Percentiles rank a stretch among this genome's conserved stretches.
Conservation (phyloP, 257 asterid genomes). For the Cruciata laevipes region DNA sequence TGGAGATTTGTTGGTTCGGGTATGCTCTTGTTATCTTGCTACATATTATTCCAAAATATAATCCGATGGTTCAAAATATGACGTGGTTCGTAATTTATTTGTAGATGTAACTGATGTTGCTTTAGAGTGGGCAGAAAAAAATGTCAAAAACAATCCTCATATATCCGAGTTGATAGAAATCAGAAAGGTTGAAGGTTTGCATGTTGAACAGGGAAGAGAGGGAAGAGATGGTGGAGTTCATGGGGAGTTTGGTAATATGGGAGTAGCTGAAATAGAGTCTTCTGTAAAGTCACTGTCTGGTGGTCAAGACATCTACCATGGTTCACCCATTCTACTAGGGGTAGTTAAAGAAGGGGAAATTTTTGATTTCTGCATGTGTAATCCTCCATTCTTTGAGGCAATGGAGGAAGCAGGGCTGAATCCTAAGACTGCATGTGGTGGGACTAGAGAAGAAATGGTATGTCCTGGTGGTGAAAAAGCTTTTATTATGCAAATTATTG, state of each 20-base stretch:
- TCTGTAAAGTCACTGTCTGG: slow-evolving; percentile 17
- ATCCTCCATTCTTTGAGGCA: slow-evolving; percentile 89
- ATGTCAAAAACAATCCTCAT: slow-evolving; percentile 67
- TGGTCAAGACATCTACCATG: slow-evolving; percentile 24
- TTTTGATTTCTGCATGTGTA: slow-evolving; percentile 94
- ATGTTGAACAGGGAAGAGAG: slow-evolving; percentile 15
- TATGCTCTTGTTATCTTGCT: not conserved
- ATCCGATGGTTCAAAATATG: not conserved
- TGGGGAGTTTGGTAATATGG: slow-evolving; percentile 10
- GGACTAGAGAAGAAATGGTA: slow-evolving; percentile 85
- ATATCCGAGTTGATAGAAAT: slow-evolving; percentile 65
- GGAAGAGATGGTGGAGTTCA: slow-evolving; percentile 18
- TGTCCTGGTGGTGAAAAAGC: slow-evolving; percentile 84
- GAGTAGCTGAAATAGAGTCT: slow-evolving; percentile 18
- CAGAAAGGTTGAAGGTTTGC: slow-evolving; percentile 46
- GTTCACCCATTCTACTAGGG: slow-evolving; percentile 57
- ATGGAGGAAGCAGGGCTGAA: slow-evolving; percentile 88
- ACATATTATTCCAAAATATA: not conserved
- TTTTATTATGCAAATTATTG: slow-evolving; percentile 67
- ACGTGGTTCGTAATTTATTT: slow-evolving; percentile 2
- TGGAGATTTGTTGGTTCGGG: slow-evolving; percentile 96
- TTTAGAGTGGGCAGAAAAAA: slow-evolving; percentile 76
- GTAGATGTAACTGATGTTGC: slow-evolving; percentile 86
- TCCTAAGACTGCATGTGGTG: slow-evolving; percentile 96
- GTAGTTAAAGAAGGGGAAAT: slow-evolving; percentile 66